Percentiles rank a stretch among this genome's conserved stretches.
phyloP scores from a whole-genome alignment of 257 asterid genomes.

The Coffea canephora region DNA sequence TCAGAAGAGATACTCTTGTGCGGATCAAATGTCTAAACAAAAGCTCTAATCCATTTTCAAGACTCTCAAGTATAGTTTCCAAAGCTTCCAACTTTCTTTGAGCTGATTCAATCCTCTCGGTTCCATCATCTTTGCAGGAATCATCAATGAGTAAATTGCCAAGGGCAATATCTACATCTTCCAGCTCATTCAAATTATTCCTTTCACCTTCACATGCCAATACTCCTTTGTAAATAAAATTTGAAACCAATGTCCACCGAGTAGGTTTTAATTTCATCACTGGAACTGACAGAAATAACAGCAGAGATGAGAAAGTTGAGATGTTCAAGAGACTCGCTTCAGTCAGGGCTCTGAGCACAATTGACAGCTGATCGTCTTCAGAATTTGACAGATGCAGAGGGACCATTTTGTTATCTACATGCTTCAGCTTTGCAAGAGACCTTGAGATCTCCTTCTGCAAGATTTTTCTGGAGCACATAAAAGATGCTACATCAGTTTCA shows the following conservation, averaged over 20 bases:
- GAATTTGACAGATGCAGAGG: neutral
- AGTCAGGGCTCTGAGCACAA: conserved; percentile 15
- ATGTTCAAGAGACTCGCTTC: conserved; percentile 30
- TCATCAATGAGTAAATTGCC: conserved; percentile 13
- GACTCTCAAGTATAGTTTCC: conserved; percentile 24
- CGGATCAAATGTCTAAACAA: conserved; percentile 35
- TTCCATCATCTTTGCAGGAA: conserved; percentile 13
- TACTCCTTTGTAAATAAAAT: conserved; percentile 27
- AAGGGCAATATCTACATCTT: conserved; percentile 29
- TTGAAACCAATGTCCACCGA: conserved; percentile 34
- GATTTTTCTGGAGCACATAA: conserved; percentile 21
- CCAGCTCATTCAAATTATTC: conserved; percentile 26
- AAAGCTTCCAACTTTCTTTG: conserved; percentile 29
- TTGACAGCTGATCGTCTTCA: conserved; percentile 21
- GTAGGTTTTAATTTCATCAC: conserved; percentile 27
- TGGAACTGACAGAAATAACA: conserved; percentile 28
- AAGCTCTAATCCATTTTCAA: conserved; percentile 30
- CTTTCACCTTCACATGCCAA: conserved; percentile 17
- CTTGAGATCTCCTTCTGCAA: conserved; percentile 29
- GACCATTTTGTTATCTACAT: conserved; percentile 10
- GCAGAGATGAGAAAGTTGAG: conserved; percentile 26
- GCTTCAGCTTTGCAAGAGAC: conserved; percentile 20
- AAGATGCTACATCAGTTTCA: conserved; percentile 8
- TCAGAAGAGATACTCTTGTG: conserved; percentile 35
- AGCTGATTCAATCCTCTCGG: conserved; percentile 22